Evolutionary conservation across 345 rosid species (phyloP), one percentile per base, ranked within the genome.

Genomic region (Salix caprea): DNA sequence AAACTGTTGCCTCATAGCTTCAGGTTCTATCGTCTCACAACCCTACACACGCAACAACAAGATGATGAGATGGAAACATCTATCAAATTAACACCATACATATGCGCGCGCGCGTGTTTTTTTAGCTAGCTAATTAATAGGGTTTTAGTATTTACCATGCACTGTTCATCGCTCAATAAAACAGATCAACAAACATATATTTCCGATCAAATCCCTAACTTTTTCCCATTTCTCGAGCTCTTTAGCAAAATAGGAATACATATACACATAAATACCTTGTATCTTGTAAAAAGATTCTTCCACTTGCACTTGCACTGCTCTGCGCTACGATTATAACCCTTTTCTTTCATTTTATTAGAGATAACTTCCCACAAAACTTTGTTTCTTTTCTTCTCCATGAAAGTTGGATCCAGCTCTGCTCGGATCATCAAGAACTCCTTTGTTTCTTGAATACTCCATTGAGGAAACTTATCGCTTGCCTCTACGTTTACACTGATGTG

Each of bases 261-360:
- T 11, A 67, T 28, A 70, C 7, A 34, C 2, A 24, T 68, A 54
- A 14, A 21, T 80, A 95, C 99, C 98, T 93, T 96, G 75, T 90
- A 93, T 71, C 99, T 94, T 52, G 99, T 96, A 69, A 93, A 93
- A 56, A 96, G 97, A 82, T 96, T 96, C 76, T 96, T 96, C 99
- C 99, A 96, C 86, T 96, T 96, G 90, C 98, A 96, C 87, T 93
- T 96, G 93, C 99, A 96, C 98, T 96, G 99, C 70, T 93, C 99
- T 56, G 97, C 82, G 82, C 97, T 96, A 30, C 99, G 99, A 85
- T 82, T 83, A 67, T 79, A 93, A 67, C 94, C 96, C 79, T 86
- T 89, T 68, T 91, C 97, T 81, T 86, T 92, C 97, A 96, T 90
- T 83, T 81, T 86, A 12, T 83, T 84, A 50, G 98, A 84, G 75